Percentiles rank a stretch among this genome's conserved stretches.
Conservation (phyloP, 2,329 filamentous ascomycete genomes). For the Fusarium sp. region DNA sequence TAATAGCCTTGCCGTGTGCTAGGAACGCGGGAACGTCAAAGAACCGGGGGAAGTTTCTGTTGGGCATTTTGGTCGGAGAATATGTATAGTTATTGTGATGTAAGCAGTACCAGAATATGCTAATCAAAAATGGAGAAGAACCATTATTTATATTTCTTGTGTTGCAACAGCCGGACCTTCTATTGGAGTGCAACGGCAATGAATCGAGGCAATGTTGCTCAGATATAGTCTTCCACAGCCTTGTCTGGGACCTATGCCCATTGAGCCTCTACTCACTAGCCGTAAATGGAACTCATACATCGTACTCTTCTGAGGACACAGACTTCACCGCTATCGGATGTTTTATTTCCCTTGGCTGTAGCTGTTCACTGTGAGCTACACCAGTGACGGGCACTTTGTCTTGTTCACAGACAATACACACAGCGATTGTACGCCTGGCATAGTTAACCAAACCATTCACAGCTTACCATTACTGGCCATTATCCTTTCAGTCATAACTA, state of each 20-base stretch:
- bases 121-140: no score
- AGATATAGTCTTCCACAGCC: no score
- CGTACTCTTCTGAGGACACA: not conserved
- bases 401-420: not conserved
- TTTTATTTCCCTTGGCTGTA: not conserved
- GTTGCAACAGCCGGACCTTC: rapidly evolving
- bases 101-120: no score
- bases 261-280: rapidly evolving
- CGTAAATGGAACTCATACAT: no score
- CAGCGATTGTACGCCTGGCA: not conserved
- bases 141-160: not conserved
- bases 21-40: not conserved
- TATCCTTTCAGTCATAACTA: no score
- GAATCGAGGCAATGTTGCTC: not conserved
- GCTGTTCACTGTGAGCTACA: rapidly evolving
- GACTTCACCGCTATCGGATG: rapidly evolving
- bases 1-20: not conserved
- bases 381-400: not conserved
- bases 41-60: not conserved
- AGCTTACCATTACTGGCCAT: not conserved
- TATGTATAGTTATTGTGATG: no score
- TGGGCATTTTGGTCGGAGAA: not conserved
- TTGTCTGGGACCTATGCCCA: not conserved
- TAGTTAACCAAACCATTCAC: not conserved
- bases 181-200: not conserved